A percentile compares a stretch with the other conserved stretches of the same genome.
Evolutionary conservation across 2,329 filamentous ascomycete species (phyloP).

Genomic region (Myriangium duriaei): DNA sequence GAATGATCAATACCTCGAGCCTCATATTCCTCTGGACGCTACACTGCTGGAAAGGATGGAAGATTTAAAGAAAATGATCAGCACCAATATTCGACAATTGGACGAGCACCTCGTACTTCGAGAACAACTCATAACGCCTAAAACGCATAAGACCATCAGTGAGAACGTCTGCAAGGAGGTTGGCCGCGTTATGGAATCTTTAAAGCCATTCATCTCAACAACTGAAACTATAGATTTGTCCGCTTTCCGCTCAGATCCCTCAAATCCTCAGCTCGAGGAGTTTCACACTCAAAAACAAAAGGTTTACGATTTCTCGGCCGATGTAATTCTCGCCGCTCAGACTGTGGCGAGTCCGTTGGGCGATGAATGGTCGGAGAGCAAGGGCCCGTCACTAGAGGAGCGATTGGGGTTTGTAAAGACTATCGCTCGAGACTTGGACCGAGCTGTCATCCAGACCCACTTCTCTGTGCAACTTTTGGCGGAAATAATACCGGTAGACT

Average conservation of each 20-base stretch:
- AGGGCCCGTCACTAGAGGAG: constrained; percentile 78
- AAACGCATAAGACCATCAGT: constrained; percentile 66
- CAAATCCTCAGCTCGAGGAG: constrained; percentile 74
- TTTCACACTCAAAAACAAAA: constrained; percentile 87
- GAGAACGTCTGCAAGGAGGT: constrained; percentile 72
- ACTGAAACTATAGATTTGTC: constrained; percentile 88
- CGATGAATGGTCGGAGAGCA: constrained; percentile 92
- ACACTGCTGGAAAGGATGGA: constrained; percentile 72
- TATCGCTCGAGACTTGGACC: constrained; percentile 69
- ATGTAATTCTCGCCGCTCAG: constrained; percentile 78
- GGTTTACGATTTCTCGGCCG: constrained; percentile 84
- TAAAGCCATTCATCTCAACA: constrained; percentile 77
- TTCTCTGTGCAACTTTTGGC: constrained; percentile 79
- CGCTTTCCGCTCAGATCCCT: constrained; percentile 61
- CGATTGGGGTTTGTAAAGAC: constrained; percentile 68
- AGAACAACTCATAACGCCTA: constrained; percentile 70
- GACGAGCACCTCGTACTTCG: constrained; percentile 69
- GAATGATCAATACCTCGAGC: constrained; percentile 59
- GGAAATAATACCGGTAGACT: constrained; percentile 54
- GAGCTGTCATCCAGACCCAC: constrained; percentile 73
- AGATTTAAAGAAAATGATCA: constrained; percentile 70
- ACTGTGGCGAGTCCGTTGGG: constrained; percentile 80
- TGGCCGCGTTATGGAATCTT: constrained; percentile 71
- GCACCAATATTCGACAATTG: constrained; percentile 73
- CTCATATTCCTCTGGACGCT: constrained; percentile 60